Evolutionary conservation across 1,284 basidiomycete genomes (phyloP).

Genomic region (Cutaneotrichosporon sp.): DNA sequence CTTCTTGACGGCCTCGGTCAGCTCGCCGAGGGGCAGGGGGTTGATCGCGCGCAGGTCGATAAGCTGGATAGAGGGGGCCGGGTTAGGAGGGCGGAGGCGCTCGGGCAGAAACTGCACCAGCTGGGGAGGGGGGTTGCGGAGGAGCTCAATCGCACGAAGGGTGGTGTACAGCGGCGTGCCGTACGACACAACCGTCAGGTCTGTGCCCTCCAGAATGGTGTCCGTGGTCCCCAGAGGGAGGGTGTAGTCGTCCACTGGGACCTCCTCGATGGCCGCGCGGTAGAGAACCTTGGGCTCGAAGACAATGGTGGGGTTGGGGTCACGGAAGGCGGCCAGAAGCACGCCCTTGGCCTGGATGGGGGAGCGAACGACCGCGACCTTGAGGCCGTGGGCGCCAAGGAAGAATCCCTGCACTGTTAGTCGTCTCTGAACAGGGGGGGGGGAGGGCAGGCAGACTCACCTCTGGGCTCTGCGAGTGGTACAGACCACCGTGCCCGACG

Average conservation of each 20-base stretch:
- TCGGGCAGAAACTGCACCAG: constrained; percentile 70
- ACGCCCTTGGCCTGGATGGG: constrained; percentile 94
- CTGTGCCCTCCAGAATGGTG: constrained; percentile 68
- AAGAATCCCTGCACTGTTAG: constrained; percentile 67
- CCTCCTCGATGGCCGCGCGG: constrained; percentile 69
- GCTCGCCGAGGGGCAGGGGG: constrained; percentile 80
- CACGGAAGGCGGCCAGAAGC: constrained; percentile 78
- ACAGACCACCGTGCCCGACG: constrained; percentile 89
- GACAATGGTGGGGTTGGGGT: constrained; percentile 90
- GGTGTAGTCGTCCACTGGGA: constrained; percentile 81
- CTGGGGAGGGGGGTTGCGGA: constrained; percentile 61
- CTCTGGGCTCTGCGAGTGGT: constrained; percentile 92
- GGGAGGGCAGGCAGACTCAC: constrained; percentile 16
- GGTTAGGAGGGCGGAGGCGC: constrained; percentile 66
- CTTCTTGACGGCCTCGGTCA: constrained; percentile 76
- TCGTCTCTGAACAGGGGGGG: not conserved
- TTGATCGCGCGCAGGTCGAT: constrained; percentile 88
- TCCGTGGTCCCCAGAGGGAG: constrained; percentile 81
- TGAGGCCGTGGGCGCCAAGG: constrained; percentile 83
- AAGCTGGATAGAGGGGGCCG: constrained; percentile 65
- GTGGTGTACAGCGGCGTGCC: constrained; percentile 91
- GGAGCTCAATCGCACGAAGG: constrained; percentile 46
- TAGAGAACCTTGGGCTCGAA: constrained; percentile 81
- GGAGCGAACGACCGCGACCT: constrained; percentile 89
- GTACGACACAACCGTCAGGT: constrained; percentile 86